Conservation (phyloP, 257 asterid genomes). For the Ligustrum vulgare region DNA sequence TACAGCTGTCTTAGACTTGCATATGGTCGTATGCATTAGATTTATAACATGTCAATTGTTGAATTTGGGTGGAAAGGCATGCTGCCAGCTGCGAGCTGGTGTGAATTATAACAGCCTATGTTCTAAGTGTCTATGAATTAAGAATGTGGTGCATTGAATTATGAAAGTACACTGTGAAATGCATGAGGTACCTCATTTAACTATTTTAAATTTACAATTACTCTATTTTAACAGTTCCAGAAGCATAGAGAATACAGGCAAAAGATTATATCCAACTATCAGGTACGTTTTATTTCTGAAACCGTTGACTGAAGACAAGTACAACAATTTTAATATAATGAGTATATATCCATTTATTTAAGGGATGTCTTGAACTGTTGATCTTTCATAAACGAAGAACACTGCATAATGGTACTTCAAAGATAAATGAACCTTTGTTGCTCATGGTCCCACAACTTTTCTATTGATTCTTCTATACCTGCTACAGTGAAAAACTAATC, state of each 20-base stretch:
- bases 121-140: neutral
- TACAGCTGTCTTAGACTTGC: slow-evolving; percentile 18
- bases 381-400: neutral
- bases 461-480: neutral
- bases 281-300: slow-evolving; percentile 45
- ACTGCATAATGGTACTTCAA: neutral
- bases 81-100: neutral
- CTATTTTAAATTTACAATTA: slow-evolving; percentile 9
- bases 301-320: slow-evolving; percentile 8
- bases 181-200: neutral
- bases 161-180: neutral
- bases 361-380: neutral
- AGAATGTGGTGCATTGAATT: neutral
- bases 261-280: slow-evolving; percentile 94
- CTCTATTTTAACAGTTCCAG: slow-evolving; percentile 64
- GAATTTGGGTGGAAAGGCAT: slow-evolving; percentile 6
- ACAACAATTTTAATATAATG: neutral
- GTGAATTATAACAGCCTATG: neutral
- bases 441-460: neutral
- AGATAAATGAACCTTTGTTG: neutral
- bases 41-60: slow-evolving; percentile 7
- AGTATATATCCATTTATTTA: neutral
- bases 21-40: neutral
- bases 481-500: neutral
- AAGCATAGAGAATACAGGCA: slow-evolving; percentile 96